Evolutionary conservation across 176 grass and related monocot species (phyloP).

Genomic region (Cenchrus americanus): DNA sequence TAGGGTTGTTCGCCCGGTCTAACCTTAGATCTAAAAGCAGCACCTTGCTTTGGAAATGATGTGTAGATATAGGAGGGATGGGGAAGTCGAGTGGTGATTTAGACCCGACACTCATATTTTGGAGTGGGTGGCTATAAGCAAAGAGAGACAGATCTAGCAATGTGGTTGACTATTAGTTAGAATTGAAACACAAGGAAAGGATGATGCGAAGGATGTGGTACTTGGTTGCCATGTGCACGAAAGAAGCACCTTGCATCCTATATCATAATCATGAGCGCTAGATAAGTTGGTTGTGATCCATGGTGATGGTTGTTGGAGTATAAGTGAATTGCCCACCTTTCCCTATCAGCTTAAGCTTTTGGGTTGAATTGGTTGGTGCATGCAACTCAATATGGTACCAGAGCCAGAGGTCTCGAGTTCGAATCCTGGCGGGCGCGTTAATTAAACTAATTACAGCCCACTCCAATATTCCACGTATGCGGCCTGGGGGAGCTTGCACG

Average conservation of each 20-base stretch:
- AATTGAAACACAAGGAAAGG: background rate
- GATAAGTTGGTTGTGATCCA: no score
- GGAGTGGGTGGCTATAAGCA: background rate
- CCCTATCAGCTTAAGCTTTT: no score
- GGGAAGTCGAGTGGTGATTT: background rate
- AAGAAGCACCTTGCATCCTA: background rate
- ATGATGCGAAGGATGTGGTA: background rate
- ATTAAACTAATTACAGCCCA: no score
- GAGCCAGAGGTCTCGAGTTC: no score
- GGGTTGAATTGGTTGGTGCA: no score
- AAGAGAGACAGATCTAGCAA: background rate
- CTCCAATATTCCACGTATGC: no score
- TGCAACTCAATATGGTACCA: no score
- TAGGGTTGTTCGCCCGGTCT: background rate
- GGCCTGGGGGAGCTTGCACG: no score
- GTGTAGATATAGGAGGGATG: background rate
- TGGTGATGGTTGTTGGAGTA: no score
- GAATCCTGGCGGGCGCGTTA: no score
- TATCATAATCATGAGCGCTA: background rate
- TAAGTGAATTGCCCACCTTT: no score
- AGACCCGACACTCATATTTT: background rate
- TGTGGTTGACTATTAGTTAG: background rate
- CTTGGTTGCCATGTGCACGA: rapidly evolving
- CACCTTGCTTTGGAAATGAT: no score
- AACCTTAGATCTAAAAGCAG: background rate